Evolutionary conservation across 805 yeast genomes (phyloP), one percentile per base, ranked within the genome.

Genomic region (Ogataea pilisensis): DNA sequence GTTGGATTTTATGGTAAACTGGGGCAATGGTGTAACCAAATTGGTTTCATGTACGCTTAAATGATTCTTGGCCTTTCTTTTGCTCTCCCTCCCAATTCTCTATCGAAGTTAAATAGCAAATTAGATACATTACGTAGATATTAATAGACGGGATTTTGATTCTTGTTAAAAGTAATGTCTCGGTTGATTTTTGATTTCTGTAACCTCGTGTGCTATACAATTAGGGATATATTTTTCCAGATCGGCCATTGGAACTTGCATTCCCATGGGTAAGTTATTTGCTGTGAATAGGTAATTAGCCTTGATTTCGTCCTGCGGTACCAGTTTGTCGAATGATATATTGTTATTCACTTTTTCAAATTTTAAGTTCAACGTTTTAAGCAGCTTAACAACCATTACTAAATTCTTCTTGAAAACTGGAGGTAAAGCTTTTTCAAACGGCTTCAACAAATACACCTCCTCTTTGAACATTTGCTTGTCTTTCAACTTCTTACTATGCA

Each of bases 1-100:
- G 69, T 80, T 8, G 98, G 96, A 0, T 52, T 91, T 40, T 77
- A 73, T 45, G 96, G 96, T 2, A 75, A 75, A 50, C 60, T 74
- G 14, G 82, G 82, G 0, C 53, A 59, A 25, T 89, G 96, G 96
- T 61, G 82, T 31, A 80, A 81, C 52, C 85, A 88, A 1, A 53
- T 88, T 31, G 95, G 95, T 21, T 66, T 85, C 20, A 58, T 83
- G 3, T 87, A 82, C 51, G 75, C 70, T 5, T 55, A 24, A 17
- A 8, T 20, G 17, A 35, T 29, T 35, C 37, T 27, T 14, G 14
- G n/a, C n/a, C n/a, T n/a, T n/a, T n/a, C n/a, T n/a, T n/a, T n/a
- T n/a, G n/a, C n/a, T n/a, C n/a, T n/a, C n/a, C n/a, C n/a, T n/a
- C n/a, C n/a, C n/a, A n/a, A n/a, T n/a, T n/a, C n/a, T n/a, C n/a